Base-by-base conservation (phyloP, 2,329 filamentous ascomycete genomes). In the Lachnellula subtilissima region DNA sequence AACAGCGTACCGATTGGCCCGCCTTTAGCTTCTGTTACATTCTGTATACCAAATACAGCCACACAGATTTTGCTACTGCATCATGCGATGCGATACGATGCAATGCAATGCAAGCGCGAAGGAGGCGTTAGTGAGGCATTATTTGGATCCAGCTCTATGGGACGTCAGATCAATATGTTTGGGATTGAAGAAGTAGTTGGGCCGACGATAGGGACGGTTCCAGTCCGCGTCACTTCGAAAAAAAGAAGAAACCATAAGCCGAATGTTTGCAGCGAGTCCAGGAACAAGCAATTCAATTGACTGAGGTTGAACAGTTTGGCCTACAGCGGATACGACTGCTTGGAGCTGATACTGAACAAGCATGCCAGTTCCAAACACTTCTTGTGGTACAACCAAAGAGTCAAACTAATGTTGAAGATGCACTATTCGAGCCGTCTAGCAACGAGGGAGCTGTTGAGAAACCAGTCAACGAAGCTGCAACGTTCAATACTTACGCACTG, bases 211-310 rank as follows among this genome's bases (percentile, higher is more conserved):
- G 72, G 73, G 2, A 76, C 74, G 2, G 67, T 76, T 14, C 74
- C 74, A 8, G 62, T 76, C n/a, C 70, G 71, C 19, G 19, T 19
- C 19, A 19, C 19, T 19, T 19, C 19, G 19, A 19, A 19, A 19
- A 19, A 19, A 19, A 19, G 19, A 19, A 19, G 19, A 19, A 19
- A 19, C 19, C 19, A 19, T 19, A 19, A 19, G 19, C 19, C 0
- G 67, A 76, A 32, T 80, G 75, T 52, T 66, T 83, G 15, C 67
- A 75, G 28, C 61, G 65, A 3, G 68, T 81, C 2, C 76, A 81
- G n/a, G 67, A 74, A 17, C 69, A 74, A 42, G 75, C 74, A 0
- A 71, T 76, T 0, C 67, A 74, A 12, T 75, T 78, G 60, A 78
- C 80, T n/a, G 75, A 46, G 35, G 53, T 53, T 49, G 58, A 62